These are phyloP conservation scores for Malus hybrid DNA, from an alignment of 331 rosid genomes.

Conservation along the genomic window DNA sequence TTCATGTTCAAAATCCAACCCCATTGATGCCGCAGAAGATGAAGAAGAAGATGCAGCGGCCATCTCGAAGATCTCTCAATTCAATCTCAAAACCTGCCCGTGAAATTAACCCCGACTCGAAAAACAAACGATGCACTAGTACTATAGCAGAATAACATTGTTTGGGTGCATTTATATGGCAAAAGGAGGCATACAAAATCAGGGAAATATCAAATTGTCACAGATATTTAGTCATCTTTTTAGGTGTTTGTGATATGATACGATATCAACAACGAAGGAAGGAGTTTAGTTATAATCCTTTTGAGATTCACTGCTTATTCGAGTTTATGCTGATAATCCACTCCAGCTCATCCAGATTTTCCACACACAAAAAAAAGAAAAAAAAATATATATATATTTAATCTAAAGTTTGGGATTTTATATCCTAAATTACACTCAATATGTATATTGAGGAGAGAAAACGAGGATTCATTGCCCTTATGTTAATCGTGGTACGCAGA, in stretches of 20 bases:
- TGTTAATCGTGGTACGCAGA: neutral
- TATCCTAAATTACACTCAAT: neutral
- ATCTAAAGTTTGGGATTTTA: neutral
- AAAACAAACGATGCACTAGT: too few species aligned
- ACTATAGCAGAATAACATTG: neutral
- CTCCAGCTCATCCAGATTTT: neutral
- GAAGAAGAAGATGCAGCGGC: neutral
- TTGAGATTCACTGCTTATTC: neutral
- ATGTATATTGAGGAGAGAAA: neutral
- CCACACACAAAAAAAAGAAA: too few species aligned
- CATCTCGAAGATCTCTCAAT: neutral
- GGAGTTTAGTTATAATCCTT: neutral
- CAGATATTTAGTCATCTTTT: neutral
- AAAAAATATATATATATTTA: neutral
- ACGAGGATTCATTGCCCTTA: neutral
- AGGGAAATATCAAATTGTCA: constrained; percentile 5
- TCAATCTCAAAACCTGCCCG: too few species aligned
- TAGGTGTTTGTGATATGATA: neutral
- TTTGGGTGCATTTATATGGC: neutral
- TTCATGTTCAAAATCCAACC: neutral
- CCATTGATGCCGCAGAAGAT: neutral
- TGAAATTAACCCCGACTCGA: too few species aligned
- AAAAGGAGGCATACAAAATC: neutral
- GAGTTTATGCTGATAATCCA: neutral
- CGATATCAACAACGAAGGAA: neutral